These are phyloP conservation scores for Aspergillus persii DNA, from an alignment of 2,329 filamentous ascomycete species.

Conservation along the genomic window DNA sequence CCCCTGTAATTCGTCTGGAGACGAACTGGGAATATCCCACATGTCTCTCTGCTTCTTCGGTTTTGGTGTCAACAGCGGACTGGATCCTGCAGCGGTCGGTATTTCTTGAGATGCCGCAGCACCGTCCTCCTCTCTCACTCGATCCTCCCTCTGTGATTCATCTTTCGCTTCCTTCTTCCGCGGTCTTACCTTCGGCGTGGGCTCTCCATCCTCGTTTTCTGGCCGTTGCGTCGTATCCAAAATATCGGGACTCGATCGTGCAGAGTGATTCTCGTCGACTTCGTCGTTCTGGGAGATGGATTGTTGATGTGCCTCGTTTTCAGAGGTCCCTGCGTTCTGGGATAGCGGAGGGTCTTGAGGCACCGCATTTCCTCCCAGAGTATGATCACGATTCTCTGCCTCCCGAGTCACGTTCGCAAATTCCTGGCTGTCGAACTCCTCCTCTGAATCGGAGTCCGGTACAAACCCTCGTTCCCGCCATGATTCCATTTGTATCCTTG, in stretches of 20 bases:
- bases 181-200: neutral
- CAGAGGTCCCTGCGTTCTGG: neutral
- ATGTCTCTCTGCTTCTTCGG: conserved; percentile 17
- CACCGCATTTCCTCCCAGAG: neutral
- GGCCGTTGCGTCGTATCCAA: neutral
- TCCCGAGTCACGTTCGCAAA: conserved; percentile 12
- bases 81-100: conserved; percentile 4
- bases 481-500: conserved; percentile 43
- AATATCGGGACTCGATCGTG: neutral
- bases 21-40: conserved; percentile 32
- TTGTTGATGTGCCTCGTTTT: neutral
- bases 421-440: conserved; percentile 38
- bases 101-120: conserved; percentile 4
- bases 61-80: conserved; percentile 13
- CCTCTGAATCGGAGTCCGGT: conserved; percentile 51
- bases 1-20: conserved; percentile 38
- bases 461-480: conserved; percentile 53
- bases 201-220: neutral
- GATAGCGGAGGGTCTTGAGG: neutral
- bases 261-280: neutral
- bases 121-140: neutral
- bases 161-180: neutral
- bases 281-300: neutral
- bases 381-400: neutral
- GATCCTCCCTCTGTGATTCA: neutral